Evolutionary conservation across 2,329 filamentous ascomycete species (phyloP), one percentile per base, ranked within the genome.

Genomic region (Huntiella bhutanensis): DNA sequence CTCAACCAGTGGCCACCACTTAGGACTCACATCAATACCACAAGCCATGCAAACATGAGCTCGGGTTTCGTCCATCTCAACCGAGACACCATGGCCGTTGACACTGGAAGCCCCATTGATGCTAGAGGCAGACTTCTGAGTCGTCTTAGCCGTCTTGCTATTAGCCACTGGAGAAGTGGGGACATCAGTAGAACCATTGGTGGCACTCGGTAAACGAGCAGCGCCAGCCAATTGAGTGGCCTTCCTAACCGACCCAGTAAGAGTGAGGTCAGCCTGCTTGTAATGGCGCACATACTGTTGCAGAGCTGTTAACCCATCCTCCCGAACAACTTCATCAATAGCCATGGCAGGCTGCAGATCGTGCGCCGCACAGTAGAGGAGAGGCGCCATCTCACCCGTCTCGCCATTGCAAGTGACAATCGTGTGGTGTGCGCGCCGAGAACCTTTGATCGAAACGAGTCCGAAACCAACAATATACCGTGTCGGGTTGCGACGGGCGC

Each of bases 241-340:
- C 62, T 94, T 95, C 46, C 91, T 80, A 16, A 91, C 84, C 13
- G 88, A 95, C 22, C 91, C 91, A 2, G 87, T 95, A 54, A 95
- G 65, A 2, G 82, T 76, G 36, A 88, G 71, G 58, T 98, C 91
- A 6, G 91, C 88, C 62, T 96, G 88, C 61, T 98, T 98, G 67
- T 85, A 95, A 49, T 80, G 86, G 53, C 80, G 80, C 39, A 81
- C 83, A 58, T 82, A 98, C 19, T 93, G 69, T 59, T 95, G 86
- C 43, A 98, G 64, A 7, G 83, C 85, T 54, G 79, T 92, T 45
- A 77, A 62, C n/a, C 77, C 32, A 22, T 46, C 39, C 22, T 42
- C 47, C 39, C 46, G 46, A 32, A 49, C 28, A 12, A 28, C 22
- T 28, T 49, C 47, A 22, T 46, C 19, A 13, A 49, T 34, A 13